Conservation (phyloP, 202 grass and related monocot species). For the Brachypodium distachyon region DNA sequence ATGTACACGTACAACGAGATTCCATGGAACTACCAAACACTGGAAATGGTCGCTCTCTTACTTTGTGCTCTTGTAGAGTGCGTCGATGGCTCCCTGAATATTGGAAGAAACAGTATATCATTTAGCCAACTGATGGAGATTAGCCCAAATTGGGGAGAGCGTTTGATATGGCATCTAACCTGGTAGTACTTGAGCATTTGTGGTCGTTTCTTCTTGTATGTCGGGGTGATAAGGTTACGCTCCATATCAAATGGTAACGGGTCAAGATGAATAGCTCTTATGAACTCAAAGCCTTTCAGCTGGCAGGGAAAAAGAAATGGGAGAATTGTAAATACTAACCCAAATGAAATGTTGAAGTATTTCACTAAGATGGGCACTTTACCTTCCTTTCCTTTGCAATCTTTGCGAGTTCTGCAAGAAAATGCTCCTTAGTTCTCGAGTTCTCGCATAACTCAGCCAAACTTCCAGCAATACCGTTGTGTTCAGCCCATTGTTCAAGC, state of each 20-base stretch:
- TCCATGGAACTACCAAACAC: background rate
- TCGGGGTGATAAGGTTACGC: conserved; percentile 76
- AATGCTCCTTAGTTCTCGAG: conserved; percentile 53
- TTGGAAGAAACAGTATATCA: background rate
- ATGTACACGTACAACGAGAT: background rate
- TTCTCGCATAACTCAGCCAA: conserved; percentile 53
- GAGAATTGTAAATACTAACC: background rate
- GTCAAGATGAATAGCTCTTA: conserved; percentile 79
- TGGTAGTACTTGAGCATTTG: conserved; percentile 79
- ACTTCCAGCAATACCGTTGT: conserved; percentile 36
- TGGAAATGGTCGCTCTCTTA: background rate
- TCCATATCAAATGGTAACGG: conserved; percentile 74
- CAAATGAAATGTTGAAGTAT: background rate
- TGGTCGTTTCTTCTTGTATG: conserved; percentile 88
- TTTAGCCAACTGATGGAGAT: background rate
- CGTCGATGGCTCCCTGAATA: conserved; percentile 46
- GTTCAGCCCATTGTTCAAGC: conserved; percentile 60
- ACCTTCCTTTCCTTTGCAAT: conserved; percentile 87
- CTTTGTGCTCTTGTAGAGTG: conserved; percentile 51
- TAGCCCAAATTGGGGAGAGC: background rate
- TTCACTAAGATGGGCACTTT: background rate
- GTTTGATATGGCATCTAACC: conserved; percentile 16
- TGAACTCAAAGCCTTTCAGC: conserved; percentile 82
- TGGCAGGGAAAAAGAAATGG: conserved; percentile 1
- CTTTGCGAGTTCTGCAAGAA: conserved; percentile 53